Base-by-base conservation (phyloP, 495 filamentous ascomycete species). In the Pyronema omphalodes region DNA sequence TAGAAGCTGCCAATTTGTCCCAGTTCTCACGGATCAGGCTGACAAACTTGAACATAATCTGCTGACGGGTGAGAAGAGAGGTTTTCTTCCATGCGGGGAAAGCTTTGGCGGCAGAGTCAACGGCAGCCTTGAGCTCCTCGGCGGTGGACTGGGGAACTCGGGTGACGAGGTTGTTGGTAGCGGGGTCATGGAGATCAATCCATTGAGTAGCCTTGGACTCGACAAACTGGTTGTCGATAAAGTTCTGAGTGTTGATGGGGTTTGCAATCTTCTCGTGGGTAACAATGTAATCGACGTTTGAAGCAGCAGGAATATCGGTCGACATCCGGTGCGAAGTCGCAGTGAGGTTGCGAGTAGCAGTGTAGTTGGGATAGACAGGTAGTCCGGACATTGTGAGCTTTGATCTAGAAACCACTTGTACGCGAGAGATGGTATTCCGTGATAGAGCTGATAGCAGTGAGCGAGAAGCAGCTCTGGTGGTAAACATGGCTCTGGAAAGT, bases 31-130 rank as follows among this genome's bases (percentile, higher is more conserved):
- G 77, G 68, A 99, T 93, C 65, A 99, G 71, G 46, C 71, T 76
- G 37, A 89, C 85, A 64, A 87, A 94, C 71, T 85, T 89, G 76
- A 99, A 99, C 79, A 99, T 89, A 69, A 96, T 85, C 72, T 93
- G 85, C 72, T 99, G 91, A 48, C 82, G 76, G 49, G 80, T 73
- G 59, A 99, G 78, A 51, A 96, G 73, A 67, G 82, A 89, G 14
- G 81, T 94, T 40, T 79, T 74, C 58, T 76, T 79, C 91, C 91
- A 99, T 53, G 73, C 73, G 53, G 84, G 83, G 69, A 94, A 99
- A 4, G 91, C 91, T 71, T 82, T 84, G 72, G 88, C 67, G 35
- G 91, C 93, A 59, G 84, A 87, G 57, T 80, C 78, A 41, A 95
- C 86, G 33, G 87, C 89, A 36, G 88, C 88, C 60, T 77, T 73